Percentiles rank a stretch among this genome's conserved stretches.
These are phyloP conservation scores for Geosiphon pyriformis DNA, from an alignment of 192 early-diverging fungal species.

Conservation along the genomic window DNA sequence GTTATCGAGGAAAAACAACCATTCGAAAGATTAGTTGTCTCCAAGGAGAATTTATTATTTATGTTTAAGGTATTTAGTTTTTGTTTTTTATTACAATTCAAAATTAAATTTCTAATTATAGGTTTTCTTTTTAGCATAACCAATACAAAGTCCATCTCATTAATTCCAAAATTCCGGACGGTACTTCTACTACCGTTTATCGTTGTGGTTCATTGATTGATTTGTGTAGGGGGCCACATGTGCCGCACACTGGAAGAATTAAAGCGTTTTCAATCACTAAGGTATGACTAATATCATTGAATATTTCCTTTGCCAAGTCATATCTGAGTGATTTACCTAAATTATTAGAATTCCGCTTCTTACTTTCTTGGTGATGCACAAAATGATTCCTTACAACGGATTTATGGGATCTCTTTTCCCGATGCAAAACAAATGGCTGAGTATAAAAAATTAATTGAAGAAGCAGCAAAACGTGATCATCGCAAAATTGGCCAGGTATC, in stretches of 20 bases:
- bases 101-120: not conserved
- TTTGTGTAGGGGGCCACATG: conserved; percentile 93
- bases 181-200: conserved; percentile 94
- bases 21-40: conserved; percentile 84
- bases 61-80: conserved; percentile 74
- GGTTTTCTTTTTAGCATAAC: conserved; percentile 58
- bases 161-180: conserved; percentile 84
- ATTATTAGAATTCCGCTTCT: conserved; percentile 81
- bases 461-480: conserved; percentile 94
- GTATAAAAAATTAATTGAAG: conserved; percentile 92
- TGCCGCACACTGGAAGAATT: conserved; percentile 90
- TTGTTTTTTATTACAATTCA: not conserved
- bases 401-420: conserved; percentile 99
- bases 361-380: conserved; percentile 97
- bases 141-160: conserved; percentile 97
- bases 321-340: not conserved
- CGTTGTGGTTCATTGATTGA: conserved; percentile 98
- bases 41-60: conserved; percentile 85
- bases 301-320: not conserved
- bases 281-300: conserved; percentile 28
- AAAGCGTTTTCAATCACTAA: conserved; percentile 90
- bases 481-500: conserved; percentile 82
- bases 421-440: conserved; percentile 96
- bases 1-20: conserved; percentile 94
- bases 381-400: conserved; percentile 96